phyloP scores from a whole-genome alignment of 257 asterid genomes.

The Phtheirospermum japonicum region DNA sequence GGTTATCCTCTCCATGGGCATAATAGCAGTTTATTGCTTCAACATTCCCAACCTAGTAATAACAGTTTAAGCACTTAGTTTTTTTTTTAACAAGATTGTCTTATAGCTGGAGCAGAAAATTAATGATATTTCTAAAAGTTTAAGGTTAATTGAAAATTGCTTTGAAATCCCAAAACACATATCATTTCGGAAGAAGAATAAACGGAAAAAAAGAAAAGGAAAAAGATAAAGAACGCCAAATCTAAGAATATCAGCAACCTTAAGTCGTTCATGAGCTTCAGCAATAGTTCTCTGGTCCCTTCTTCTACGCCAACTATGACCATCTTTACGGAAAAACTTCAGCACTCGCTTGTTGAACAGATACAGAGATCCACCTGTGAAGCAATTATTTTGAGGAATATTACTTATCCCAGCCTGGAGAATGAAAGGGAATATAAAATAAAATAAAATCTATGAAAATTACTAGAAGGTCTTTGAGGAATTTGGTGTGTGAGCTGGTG shows the following conservation, averaged over 20 bases:
- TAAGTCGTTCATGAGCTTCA: constrained; percentile 95
- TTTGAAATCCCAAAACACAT: too few species aligned
- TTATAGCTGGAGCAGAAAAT: too few species aligned
- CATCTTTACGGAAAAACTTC: constrained; percentile 85
- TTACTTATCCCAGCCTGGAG: constrained; percentile 17
- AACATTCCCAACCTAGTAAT: constrained; percentile 78
- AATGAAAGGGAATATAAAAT: constrained; percentile 18
- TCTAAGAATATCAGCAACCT: constrained; percentile 47
- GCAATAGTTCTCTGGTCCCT: constrained; percentile 85
- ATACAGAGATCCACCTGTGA: constrained; percentile 78
- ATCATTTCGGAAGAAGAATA: not conserved
- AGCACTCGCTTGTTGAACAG: constrained; percentile 81
- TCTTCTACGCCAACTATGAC: constrained; percentile 95
- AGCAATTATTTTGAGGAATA: constrained; percentile 9
- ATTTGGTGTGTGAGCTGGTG: constrained; percentile 66
- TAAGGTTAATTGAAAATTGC: too few species aligned
- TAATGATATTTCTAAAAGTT: too few species aligned
- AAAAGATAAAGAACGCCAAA: too few species aligned
- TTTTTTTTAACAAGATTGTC: too few species aligned
- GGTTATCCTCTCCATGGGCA: constrained; percentile 85
- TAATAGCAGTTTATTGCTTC: constrained; percentile 95
- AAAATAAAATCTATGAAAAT: constrained; percentile 9
- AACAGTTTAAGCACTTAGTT: too few species aligned
- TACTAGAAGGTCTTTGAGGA: constrained; percentile 78
- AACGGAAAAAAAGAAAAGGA: not conserved